phyloP scores from a whole-genome alignment of 352 stramenopile genomes.

The Globisporangium lucens region DNA sequence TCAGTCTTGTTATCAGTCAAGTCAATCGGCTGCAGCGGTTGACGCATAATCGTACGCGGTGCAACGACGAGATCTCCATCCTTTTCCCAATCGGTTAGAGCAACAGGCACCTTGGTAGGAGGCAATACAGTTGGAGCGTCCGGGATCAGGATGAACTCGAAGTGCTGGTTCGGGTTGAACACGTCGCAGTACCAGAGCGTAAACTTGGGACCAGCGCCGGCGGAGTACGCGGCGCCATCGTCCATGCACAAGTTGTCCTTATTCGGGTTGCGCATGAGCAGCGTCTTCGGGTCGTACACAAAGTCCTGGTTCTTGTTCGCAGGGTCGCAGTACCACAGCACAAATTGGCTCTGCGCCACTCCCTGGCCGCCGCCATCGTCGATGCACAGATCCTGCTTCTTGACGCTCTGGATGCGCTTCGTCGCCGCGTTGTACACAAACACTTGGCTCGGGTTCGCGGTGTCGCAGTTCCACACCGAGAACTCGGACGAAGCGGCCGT shows the following conservation, averaged over 20 bases:
- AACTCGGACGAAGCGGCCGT: conserved; percentile 16
- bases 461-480: conserved; percentile 15
- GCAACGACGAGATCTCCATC: background rate
- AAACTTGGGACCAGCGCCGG: conserved; percentile 16
- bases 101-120: background rate
- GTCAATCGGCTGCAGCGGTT: background rate
- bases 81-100: background rate
- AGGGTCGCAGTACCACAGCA: conserved; percentile 8
- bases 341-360: background rate
- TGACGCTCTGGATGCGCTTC: background rate
- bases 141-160: conserved; percentile 24
- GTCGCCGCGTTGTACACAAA: conserved; percentile 2
- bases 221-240: conserved; percentile 20
- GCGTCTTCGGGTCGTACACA: conserved; percentile 24
- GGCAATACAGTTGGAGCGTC: background rate
- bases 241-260: conserved; percentile 34
- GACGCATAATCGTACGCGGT: background rate
- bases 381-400: background rate
- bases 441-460: conserved; percentile 26
- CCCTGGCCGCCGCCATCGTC: conserved; percentile 1
- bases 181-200: conserved; percentile 17
- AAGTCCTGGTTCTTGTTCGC: conserved; percentile 15
- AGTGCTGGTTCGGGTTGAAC: conserved; percentile 37
- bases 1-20: background rate
- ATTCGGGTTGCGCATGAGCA: conserved; percentile 26